Percentiles rank a stretch among this genome's conserved stretches.
Evolutionary conservation across 495 filamentous ascomycete species (phyloP).

Genomic region (Daldinia concentrica): DNA sequence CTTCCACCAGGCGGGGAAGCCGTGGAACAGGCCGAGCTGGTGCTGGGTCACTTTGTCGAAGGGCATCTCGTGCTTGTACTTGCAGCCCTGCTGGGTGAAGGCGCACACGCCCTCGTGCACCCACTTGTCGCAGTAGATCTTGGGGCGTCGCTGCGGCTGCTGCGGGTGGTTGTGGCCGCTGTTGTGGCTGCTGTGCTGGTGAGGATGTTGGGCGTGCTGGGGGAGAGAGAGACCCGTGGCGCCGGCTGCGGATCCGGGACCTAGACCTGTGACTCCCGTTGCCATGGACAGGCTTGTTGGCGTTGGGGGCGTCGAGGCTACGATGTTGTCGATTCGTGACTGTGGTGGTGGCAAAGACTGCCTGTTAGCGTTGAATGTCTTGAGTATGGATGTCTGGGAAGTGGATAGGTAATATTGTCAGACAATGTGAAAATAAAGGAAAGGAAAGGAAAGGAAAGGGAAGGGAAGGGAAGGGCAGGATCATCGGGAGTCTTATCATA

Average conservation of each 20-base stretch:
- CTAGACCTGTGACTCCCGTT: background rate
- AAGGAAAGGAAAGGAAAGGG: too few relatives aligned
- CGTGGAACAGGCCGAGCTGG: constrained; percentile 68
- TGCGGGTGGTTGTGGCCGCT: background rate
- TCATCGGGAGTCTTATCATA: background rate
- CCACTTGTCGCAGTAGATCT: constrained; percentile 89
- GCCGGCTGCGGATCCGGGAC: background rate
- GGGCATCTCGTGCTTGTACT: constrained; percentile 90
- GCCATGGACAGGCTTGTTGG: background rate
- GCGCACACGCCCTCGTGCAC: constrained; percentile 84
- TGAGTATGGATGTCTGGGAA: background rate
- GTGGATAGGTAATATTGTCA: constrained; percentile 2
- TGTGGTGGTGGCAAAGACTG: background rate
- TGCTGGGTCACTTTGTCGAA: constrained; percentile 65
- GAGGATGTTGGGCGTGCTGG: background rate
- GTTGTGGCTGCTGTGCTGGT: background rate
- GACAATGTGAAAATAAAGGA: background rate
- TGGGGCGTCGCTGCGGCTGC: constrained; percentile 50
- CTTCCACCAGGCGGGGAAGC: constrained; percentile 63
- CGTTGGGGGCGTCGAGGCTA: constrained; percentile 39
- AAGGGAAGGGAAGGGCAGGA: too few relatives aligned
- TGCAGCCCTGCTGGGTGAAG: constrained; percentile 84
- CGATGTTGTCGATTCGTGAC: constrained; percentile 49
- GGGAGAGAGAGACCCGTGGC: background rate
- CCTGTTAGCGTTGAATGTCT: constrained; percentile 15